Evolutionary conservation across 306 rosid species (phyloP), one percentile per base, ranked within the genome.

Genomic region (Urtica urens): DNA sequence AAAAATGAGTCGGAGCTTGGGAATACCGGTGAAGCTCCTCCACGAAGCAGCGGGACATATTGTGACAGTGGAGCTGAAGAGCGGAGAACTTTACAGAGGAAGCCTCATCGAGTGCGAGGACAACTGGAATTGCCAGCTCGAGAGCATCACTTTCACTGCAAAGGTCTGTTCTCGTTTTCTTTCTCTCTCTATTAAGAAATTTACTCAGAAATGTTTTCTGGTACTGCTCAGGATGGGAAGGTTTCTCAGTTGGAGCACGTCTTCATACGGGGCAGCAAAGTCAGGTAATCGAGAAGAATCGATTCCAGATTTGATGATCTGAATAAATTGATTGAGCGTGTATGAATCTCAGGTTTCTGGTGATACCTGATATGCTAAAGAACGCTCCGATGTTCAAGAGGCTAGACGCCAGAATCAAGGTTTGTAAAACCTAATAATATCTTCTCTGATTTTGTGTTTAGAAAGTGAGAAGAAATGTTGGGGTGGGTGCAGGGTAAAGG

Each of bases 341-440:
- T n/a, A n/a, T 35, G 51, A 37, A 10, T 52, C 57, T 47, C 71
- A 84, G 99, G 83, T 90, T 90, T 64, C 81, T 90, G 95, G 99
- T 90, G 58, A 85, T 90, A 35, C 99, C 99, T 2, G 99, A 90
- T 71, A 90, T 90, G 99, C 63, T 85, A 59, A 90, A 90, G 84
- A 90, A 90, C 52, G 99, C 99, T 54, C 99, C 95, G 33, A 90
- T 90, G 99, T 90, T 90, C 67, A 85, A 84, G 74, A 95, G 99
- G 49, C 75, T 90, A 51, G 99, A 90, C 69, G 95, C 99, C 28
- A 81, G 85, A 71, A 77, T 90, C 57, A 90, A 90, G 95, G 99
- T 90, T 54, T 22, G 29, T 21, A 0, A 30, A 6, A 14, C 10
- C 35, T 28, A 31, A 33, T 37, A 10, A 34, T 24, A 28, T 53